A percentile compares a stretch with the other conserved stretches of the same genome.
Conservation (phyloP, 169 alveolate species). For the Ichthyophthirius multifiliis region DNA sequence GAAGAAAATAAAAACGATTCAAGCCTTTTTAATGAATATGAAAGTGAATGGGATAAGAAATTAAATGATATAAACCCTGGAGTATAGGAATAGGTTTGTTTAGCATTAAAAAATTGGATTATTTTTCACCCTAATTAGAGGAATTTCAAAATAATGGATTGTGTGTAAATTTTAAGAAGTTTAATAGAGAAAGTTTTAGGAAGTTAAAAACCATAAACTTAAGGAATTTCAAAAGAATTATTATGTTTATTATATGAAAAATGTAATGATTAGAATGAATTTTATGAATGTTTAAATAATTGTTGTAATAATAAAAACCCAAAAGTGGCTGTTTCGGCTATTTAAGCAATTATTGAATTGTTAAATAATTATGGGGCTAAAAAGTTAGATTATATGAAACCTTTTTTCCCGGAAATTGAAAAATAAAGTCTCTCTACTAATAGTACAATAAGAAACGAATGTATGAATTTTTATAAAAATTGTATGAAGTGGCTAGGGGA, state of each 20-base stretch:
- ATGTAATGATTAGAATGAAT: conserved; percentile 21
- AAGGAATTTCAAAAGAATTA: conserved; percentile 2
- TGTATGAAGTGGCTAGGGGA: conserved; percentile 64
- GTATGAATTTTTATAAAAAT: conserved; percentile 63
- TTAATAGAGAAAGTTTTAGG: conserved; percentile 32
- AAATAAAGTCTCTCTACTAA: conserved; percentile 42
- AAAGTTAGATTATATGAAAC: conserved; percentile 51
- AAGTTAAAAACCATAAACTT: conserved; percentile 19
- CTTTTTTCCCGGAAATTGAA: conserved; percentile 43
- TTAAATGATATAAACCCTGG: neutral
- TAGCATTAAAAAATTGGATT: neutral
- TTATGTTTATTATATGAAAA: conserved; percentile 25
- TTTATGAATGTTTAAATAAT: conserved; percentile 15
- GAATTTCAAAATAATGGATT: neutral
- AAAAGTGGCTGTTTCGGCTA: conserved; percentile 28
- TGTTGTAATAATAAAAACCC: conserved; percentile 16
- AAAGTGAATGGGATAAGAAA: conserved; percentile 4
- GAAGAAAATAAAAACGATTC: neutral
- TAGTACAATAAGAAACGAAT: conserved; percentile 51
- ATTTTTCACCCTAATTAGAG: neutral
- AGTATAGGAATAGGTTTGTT: neutral
- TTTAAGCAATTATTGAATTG: conserved; percentile 22
- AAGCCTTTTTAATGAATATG: neutral
- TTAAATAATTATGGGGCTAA: conserved; percentile 53
- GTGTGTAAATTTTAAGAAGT: neutral